Conservation (phyloP, 345 rosid species). For the Gossypium thurberi region DNA sequence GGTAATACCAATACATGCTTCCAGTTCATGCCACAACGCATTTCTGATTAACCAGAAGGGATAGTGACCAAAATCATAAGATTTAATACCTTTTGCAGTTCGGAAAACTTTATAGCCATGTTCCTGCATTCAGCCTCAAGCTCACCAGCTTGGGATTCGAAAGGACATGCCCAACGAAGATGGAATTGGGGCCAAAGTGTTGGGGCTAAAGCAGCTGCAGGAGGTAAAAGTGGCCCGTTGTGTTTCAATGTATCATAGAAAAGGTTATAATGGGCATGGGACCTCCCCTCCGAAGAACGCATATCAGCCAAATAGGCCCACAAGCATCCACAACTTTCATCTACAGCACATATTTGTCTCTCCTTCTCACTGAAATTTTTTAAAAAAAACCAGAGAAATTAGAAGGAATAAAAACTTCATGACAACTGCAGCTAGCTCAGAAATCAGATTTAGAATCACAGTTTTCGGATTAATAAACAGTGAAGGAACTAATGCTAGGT, state of each 20-base stretch:
- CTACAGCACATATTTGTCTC: conserved; percentile 56
- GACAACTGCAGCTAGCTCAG: neutral
- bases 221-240: conserved; percentile 59
- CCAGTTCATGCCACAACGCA: neutral
- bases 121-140: conserved; percentile 64
- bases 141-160: conserved; percentile 71
- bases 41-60: neutral
- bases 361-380: conserved; percentile 76
- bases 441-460: neutral
- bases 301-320: conserved; percentile 82
- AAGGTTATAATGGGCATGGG: conserved; percentile 73
- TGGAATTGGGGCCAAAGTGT: conserved; percentile 96
- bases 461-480: neutral
- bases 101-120: conserved; percentile 50
- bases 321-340: conserved; percentile 76
- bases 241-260: conserved; percentile 64
- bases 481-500: neutral
- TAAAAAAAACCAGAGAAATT: neutral
- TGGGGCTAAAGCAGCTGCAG: conserved; percentile 98
- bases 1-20: neutral
- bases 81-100: conserved; percentile 59
- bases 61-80: neutral
- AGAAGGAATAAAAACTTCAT: neutral
- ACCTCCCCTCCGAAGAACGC: conserved; percentile 51
- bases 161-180: conserved; percentile 96